Evolutionary conservation across 257 asterid genomes (phyloP).

Genomic region (Solanum clarkiae): DNA sequence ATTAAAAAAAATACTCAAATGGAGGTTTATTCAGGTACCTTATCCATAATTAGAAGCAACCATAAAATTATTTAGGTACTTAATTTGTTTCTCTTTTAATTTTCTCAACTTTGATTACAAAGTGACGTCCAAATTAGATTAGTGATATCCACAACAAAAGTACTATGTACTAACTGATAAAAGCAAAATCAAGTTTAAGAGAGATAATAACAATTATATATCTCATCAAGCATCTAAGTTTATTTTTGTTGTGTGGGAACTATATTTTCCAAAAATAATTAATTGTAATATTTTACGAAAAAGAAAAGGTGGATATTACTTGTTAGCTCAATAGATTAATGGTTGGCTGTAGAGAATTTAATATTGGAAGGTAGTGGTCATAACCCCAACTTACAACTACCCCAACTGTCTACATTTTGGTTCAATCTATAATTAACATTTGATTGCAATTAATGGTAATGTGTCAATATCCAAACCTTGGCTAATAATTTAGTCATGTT

Average conservation of each 20-base stretch:
- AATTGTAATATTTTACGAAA: background rate
- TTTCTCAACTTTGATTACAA: background rate
- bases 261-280: background rate
- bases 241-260: background rate
- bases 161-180: background rate
- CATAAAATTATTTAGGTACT: background rate
- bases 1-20: background rate
- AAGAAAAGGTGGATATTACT: background rate
- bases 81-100: background rate
- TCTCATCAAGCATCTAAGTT: background rate
- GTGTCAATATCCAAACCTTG: background rate
- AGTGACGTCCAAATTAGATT: background rate
- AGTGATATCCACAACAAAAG: background rate
- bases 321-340: background rate
- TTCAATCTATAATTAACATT: background rate
- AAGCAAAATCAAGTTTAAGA: background rate
- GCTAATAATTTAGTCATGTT: background rate
- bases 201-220: background rate
- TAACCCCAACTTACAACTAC: constrained; percentile 14
- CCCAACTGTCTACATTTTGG: constrained; percentile 8
- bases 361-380: background rate
- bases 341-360: background rate
- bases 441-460: background rate
- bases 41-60: background rate
- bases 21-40: too few species aligned